Evolutionary conservation across 495 filamentous ascomycete genomes (phyloP), one percentile per base, ranked within the genome.

Genomic region (Coniosporium apollinis): DNA sequence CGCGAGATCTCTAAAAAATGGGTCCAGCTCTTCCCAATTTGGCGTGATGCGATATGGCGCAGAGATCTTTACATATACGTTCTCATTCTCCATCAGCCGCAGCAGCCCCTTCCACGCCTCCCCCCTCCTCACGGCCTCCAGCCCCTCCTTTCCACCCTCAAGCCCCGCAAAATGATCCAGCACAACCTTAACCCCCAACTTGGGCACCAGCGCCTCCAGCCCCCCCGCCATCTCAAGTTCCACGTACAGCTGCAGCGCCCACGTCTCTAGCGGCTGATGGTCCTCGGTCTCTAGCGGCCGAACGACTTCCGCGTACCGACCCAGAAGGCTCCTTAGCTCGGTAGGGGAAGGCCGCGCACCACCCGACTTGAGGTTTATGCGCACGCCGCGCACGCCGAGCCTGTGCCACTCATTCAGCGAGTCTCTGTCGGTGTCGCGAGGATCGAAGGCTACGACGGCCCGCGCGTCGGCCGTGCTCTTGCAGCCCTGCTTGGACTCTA

Each of bases 131-230:
- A n/a, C n/a, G n/a, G n/a, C n/a, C n/a, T n/a, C n/a, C n/a, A n/a
- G n/a, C n/a, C n/a, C n/a, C n/a, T n/a, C n/a, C n/a, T n/a, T n/a
- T n/a, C n/a, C n/a, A n/a, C n/a, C n/a, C n/a, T n/a, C n/a, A n/a
- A n/a, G n/a, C 1, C 62, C 65, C 1, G 60, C 65, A 41, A 69
- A 63, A 37, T 70, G 66, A 35, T 67, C 66, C 37, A 70, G 57
- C 36, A 61, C 62, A 21, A 70, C 37, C 19, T 56, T 59, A 21
- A 67, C 55, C 0, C 56, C 58, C 3, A 67, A 49, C 15, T 49
- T 42, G 0, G 64, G 59, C 5, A 64, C 52, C 21, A 64, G 52
- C 1, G 45, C 37, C 38, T 64, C 58, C 0, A 69, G 43, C 36
- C 60, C 42, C 0, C 57, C 50, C 1, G 65, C 37, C 48, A 56